These are phyloP conservation scores for Pisolithus orientalis DNA, from an alignment of 768 basidiomycete genomes.

Conservation along the genomic window DNA sequence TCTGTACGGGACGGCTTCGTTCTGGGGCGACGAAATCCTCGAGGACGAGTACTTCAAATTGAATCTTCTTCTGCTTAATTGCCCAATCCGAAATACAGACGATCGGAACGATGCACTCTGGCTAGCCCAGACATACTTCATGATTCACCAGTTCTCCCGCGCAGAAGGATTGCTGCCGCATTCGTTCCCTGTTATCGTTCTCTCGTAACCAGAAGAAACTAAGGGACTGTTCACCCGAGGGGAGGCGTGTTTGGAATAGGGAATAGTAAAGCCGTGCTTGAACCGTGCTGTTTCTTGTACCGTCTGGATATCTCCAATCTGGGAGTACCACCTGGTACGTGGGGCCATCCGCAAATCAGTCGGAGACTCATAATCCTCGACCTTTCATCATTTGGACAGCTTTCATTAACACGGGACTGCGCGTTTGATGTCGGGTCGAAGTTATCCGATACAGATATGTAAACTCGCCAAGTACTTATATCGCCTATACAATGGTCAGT, in stretches of 20 bases:
- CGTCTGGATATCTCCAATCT: too few species aligned
- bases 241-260: conserved; percentile 33
- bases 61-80: conserved; percentile 3
- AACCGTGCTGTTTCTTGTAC: too few species aligned
- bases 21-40: conserved; percentile 97
- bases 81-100: conserved; percentile 37
- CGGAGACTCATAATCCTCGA: too few species aligned
- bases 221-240: conserved; percentile 16
- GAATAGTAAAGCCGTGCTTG: conserved; percentile 12
- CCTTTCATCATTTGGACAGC: too few species aligned
- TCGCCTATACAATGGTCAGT: too few species aligned
- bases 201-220: conserved; percentile 26
- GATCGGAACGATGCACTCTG: conserved; percentile 99
- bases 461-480: too few species aligned
- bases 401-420: too few species aligned
- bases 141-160: conserved; percentile 91
- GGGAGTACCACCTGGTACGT: too few species aligned
- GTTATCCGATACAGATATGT: too few species aligned
- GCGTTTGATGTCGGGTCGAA: too few species aligned
- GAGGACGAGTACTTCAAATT: conserved; percentile 78
- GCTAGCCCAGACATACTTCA: conserved; percentile 97
- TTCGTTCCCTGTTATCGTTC: conserved; percentile 61
- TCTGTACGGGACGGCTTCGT: conserved; percentile 92
- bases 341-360: too few species aligned
- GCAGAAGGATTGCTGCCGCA: conserved; percentile 87